Base-by-base conservation (phyloP, 139 green algal species). In the Chlamydomonas sp. region DNA sequence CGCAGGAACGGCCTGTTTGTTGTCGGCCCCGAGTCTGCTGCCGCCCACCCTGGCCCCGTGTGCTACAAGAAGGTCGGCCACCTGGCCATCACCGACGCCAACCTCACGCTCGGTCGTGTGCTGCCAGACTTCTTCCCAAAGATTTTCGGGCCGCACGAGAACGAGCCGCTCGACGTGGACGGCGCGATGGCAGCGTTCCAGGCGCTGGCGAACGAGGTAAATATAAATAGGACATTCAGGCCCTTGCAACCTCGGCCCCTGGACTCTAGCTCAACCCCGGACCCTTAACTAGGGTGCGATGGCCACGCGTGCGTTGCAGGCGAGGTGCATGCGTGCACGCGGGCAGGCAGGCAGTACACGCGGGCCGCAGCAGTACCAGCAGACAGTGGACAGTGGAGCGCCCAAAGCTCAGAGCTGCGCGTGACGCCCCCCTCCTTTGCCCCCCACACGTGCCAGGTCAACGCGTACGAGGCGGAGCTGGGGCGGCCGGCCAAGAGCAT, bases 31-130 rank as follows among this genome's bases (percentile, higher is more conserved):
- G 94, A 98, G 72, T 95, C 84, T 5, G 93, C 90, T n/a, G 90
- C 93, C 1, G 91, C 92, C 0, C 90, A 97, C 73, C 94, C 94
- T 0, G 94, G 94, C 0, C 94, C 94, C 13, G 90, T 97, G 31
- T 97, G 90, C 78, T 98, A 98, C 82, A 83, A 89, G 48, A 98
- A 98, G 81, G 80, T 82, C 20, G 81, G 83, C 24, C 92, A 92
- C 31, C 83, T 96, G 3, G 90, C 94, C 34, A 88, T 98, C 62
- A 98, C 94, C 28, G 94, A 98, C 70, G 94, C 94, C 38, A 98
- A 98, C 75, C 65, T 94, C 69, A 82, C 91, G 35, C 86, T 98
- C 26, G 94, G 94, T 8, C 79, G 91, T 35, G 84, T 98, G 22
- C 76, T 97, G 59, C 94, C 94, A 5, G 84, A 91, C 1, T 96